Evolutionary conservation across 805 yeast species (phyloP).

Genomic region (Wickerhamiella domercqiae): DNA sequence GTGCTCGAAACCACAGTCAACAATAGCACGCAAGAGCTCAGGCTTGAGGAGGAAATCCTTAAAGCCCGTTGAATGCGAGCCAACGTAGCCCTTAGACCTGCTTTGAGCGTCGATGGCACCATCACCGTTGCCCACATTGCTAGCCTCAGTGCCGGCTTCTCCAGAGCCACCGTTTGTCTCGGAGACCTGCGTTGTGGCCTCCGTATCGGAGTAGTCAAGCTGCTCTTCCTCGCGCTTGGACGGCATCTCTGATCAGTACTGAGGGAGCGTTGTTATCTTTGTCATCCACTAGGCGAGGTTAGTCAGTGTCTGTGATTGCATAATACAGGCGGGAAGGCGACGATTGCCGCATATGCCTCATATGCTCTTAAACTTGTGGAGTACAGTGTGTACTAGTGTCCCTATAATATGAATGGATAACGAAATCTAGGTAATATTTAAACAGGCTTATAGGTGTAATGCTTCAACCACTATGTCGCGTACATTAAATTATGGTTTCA

Average conservation of each 20-base stretch:
- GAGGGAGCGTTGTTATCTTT: too few species aligned
- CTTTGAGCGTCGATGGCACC: conserved; percentile 22
- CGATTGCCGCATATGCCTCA: too few species aligned
- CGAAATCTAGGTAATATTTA: too few species aligned
- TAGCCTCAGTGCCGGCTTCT: conserved; percentile 18
- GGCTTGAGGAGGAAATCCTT: conserved; percentile 95
- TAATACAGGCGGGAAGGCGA: too few species aligned
- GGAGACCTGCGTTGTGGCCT: conserved; percentile 54
- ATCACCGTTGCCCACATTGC: conserved; percentile 28
- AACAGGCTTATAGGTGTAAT: too few species aligned
- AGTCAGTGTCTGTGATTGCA: too few species aligned
- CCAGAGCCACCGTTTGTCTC: conserved; percentile 4
- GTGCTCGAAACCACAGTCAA: conserved; percentile 98
- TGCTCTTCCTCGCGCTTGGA: conserved; percentile 81
- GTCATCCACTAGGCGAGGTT: too few species aligned
- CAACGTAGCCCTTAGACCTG: conserved; percentile 76
- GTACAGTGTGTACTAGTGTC: too few species aligned
- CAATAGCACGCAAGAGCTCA: conserved; percentile 91
- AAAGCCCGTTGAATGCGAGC: conserved; percentile 97
- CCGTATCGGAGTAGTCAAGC: conserved; percentile 96
- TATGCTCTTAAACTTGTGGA: too few species aligned
- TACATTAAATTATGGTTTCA: too few species aligned
- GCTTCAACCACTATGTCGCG: too few species aligned
- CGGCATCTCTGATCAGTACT: conserved; percentile 11
- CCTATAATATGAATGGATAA: too few species aligned